These are phyloP conservation scores for Chlamydomonas sp. DNA, from an alignment of 139 green algal genomes.

Conservation along the genomic window DNA sequence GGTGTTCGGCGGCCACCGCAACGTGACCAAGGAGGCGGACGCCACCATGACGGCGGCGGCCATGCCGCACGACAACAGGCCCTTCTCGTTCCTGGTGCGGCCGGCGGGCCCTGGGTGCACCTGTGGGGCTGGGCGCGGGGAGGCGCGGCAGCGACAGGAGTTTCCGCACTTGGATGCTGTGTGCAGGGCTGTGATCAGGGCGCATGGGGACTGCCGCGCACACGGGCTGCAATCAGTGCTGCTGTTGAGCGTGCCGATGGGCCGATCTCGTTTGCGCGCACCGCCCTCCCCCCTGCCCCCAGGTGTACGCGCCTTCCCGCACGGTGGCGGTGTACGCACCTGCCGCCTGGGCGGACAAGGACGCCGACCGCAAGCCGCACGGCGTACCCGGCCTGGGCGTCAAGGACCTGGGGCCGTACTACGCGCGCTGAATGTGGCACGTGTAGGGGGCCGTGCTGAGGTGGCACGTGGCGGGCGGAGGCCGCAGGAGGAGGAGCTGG, in stretches of 20 bases:
- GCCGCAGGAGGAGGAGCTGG: no score
- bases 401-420: slow-evolving; percentile 76
- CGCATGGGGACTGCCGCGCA: no score
- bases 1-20: slow-evolving; percentile 90
- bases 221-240: background rate
- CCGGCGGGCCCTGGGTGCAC: background rate
- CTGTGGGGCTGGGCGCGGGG: slow-evolving; percentile 25
- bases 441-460: no score
- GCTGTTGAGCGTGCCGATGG: no score
- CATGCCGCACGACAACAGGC: slow-evolving; percentile 71
- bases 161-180: background rate
- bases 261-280: no score
- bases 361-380: slow-evolving; percentile 68
- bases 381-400: slow-evolving; percentile 86
- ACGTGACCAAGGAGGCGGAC: slow-evolving; percentile 85
- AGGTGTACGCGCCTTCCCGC: slow-evolving; percentile 79
- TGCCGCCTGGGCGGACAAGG: slow-evolving; percentile 71
- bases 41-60: slow-evolving; percentile 52
- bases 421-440: background rate
- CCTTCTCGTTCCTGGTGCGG: slow-evolving; percentile 67
- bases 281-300: background rate
- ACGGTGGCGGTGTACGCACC: slow-evolving; percentile 89
- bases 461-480: no score
- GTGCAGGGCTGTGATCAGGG: no score
- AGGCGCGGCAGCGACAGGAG: background rate